These are phyloP conservation scores for Pythium rhizo-oryzae DNA, from an alignment of 352 stramenopile genomes.

Conservation along the genomic window DNA sequence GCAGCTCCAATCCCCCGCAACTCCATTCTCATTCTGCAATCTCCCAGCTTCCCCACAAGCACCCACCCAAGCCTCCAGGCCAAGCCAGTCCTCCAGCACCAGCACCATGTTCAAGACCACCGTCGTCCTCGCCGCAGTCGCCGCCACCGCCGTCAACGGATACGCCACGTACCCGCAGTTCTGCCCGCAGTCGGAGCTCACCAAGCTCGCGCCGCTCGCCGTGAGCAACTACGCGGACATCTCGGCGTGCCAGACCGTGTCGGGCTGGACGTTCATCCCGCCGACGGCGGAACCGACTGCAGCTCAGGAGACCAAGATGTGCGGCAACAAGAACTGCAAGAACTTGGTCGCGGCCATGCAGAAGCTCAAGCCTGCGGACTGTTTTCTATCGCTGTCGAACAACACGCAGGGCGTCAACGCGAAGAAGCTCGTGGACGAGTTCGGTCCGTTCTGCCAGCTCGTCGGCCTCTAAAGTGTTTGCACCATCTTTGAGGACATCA, in stretches of 20 bases:
- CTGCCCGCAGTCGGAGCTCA: slow-evolving; percentile 2
- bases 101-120: slow-evolving; percentile 29
- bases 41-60: neutral
- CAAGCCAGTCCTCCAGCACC: too few relatives aligned
- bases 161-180: slow-evolving; percentile 20
- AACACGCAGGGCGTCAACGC: slow-evolving; percentile 33
- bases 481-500: too few relatives aligned
- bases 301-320: slow-evolving; percentile 35
- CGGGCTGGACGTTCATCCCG: slow-evolving; percentile 38
- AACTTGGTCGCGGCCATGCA: slow-evolving; percentile 33
- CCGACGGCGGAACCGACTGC: slow-evolving; percentile 31
- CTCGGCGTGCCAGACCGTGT: slow-evolving; percentile 30
- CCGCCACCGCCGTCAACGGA: slow-evolving; percentile 13
- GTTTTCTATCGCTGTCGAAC: slow-evolving; percentile 32
- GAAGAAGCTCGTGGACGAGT: slow-evolving; percentile 41
- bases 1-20: too few relatives aligned
- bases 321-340: slow-evolving; percentile 32
- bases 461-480: neutral
- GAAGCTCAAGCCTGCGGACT: slow-evolving; percentile 29
- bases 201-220: slow-evolving; percentile 24
- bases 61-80: neutral
- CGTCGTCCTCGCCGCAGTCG: slow-evolving; percentile 21
- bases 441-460: slow-evolving; percentile 27
- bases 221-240: slow-evolving; percentile 21
- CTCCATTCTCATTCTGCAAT: neutral